phyloP scores from a whole-genome alignment of 208 protist species.

The Wallacemonas collosoma region DNA sequence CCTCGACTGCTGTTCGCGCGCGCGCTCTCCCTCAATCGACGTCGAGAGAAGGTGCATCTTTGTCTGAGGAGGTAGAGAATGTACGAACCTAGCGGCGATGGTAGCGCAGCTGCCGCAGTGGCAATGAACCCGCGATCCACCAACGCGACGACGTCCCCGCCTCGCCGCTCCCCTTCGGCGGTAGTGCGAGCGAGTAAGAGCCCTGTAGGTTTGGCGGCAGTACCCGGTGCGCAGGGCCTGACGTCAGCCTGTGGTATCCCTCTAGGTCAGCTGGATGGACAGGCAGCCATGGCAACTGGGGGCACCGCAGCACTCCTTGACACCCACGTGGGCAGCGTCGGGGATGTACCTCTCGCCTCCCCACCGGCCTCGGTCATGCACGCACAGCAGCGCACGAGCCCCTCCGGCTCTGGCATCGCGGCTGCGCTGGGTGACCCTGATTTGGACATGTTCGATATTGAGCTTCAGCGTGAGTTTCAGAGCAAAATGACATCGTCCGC shows the following conservation, averaged over 20 bases:
- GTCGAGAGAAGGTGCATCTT: background rate
- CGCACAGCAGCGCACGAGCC: background rate
- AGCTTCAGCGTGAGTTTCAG: conserved; percentile 55
- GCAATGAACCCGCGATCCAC: background rate
- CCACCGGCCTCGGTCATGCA: background rate
- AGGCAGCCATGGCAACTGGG: background rate
- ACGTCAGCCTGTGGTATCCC: background rate
- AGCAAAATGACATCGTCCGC: conserved; percentile 1
- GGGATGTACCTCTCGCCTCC: background rate
- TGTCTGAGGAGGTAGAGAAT: background rate
- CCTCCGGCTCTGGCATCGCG: background rate
- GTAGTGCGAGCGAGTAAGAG: conserved; percentile 3
- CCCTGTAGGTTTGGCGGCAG: background rate
- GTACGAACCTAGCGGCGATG: conserved; percentile 14
- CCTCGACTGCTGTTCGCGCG: background rate
- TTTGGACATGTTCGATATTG: conserved; percentile 73
- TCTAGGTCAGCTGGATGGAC: background rate
- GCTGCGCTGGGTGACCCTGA: conserved; percentile 31
- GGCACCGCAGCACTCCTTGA: background rate
- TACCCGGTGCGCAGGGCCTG: background rate
- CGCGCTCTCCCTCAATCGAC: background rate
- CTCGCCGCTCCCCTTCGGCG: conserved; percentile 13
- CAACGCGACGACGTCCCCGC: conserved; percentile 6
- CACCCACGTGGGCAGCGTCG: background rate
- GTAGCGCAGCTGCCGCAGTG: background rate